Percentiles rank a stretch among this genome's conserved stretches.
phyloP scores from a whole-genome alignment of 1,284 basidiomycete species.

The Chalciporus sp. region DNA sequence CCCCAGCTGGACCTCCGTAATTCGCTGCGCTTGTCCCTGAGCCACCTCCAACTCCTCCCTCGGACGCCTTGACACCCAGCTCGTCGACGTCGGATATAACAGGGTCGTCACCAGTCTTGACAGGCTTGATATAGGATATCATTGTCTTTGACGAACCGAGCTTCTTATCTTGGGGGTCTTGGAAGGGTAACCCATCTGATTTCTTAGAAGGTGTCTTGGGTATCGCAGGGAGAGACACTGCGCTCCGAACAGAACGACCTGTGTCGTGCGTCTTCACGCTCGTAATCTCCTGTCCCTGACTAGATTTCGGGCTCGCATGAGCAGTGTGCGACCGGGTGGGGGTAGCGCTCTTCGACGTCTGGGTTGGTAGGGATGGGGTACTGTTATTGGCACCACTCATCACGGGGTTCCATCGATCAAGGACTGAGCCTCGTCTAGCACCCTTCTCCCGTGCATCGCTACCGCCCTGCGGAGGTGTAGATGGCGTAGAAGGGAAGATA shows the following conservation, averaged over 20 bases:
- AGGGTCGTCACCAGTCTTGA: slow-evolving; percentile 49
- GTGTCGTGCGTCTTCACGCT: slow-evolving; percentile 33
- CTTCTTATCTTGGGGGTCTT: slow-evolving; percentile 21
- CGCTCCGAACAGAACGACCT: slow-evolving; percentile 31
- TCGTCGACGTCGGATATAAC: slow-evolving; percentile 52
- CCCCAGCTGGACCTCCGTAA: slow-evolving; percentile 22
- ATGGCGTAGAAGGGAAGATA: slow-evolving; percentile 30
- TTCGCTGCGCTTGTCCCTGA: slow-evolving; percentile 1
- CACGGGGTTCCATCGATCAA: slow-evolving; percentile 66
- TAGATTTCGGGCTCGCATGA: slow-evolving; percentile 9
- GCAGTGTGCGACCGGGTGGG: slow-evolving; percentile 22
- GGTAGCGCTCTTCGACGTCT: slow-evolving; percentile 38
- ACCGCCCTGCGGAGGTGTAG: slow-evolving; percentile 37
- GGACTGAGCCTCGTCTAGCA: slow-evolving; percentile 53
- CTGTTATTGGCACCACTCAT: slow-evolving; percentile 17
- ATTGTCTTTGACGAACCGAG: slow-evolving; percentile 53
- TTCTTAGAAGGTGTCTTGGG: slow-evolving; percentile 32
- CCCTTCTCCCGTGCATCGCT: slow-evolving; percentile 34
- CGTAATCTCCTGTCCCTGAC: slow-evolving; percentile 25
- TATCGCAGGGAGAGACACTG: slow-evolving; percentile 27
- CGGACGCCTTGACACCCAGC: slow-evolving; percentile 50
- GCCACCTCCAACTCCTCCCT: slow-evolving; percentile 31
- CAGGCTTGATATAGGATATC: slow-evolving; percentile 54
- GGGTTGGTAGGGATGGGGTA: slow-evolving; percentile 38
- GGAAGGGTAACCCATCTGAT: slow-evolving; percentile 19